phyloP scores from a whole-genome alignment of 441 rosid species.

The Erodium texanum region DNA sequence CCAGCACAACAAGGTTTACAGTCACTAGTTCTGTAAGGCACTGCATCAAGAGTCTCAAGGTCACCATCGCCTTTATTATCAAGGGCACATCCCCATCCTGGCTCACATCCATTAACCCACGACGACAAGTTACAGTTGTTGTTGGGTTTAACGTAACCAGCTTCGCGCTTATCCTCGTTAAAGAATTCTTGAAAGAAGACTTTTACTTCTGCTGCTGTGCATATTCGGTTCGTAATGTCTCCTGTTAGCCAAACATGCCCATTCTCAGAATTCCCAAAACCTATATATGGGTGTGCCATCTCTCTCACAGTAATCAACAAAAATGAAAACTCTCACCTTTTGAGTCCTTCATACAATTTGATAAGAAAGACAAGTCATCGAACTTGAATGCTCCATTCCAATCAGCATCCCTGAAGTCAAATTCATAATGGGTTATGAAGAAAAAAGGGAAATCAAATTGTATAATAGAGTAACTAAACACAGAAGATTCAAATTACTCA shows the following conservation, averaged over 20 bases:
- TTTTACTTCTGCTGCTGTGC: slow-evolving; percentile 50
- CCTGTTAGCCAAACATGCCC: slow-evolving; percentile 25
- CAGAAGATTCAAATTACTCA: slow-evolving; percentile 26
- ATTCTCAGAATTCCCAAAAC: slow-evolving; percentile 11
- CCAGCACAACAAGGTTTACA: slow-evolving; percentile 67
- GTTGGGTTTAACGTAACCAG: slow-evolving; percentile 31
- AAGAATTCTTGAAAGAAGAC: slow-evolving; percentile 42
- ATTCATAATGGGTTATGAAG: slow-evolving; percentile 7
- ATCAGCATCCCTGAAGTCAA: slow-evolving; percentile 37
- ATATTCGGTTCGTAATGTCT: slow-evolving; percentile 39
- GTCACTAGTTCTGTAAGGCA: slow-evolving; percentile 38
- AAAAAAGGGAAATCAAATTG: neutral
- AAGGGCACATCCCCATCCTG: slow-evolving; percentile 58
- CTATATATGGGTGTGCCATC: neutral
- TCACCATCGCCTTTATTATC: slow-evolving; percentile 12
- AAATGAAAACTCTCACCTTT: slow-evolving; percentile 29
- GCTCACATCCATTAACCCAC: slow-evolving; percentile 58
- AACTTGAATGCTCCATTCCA: slow-evolving; percentile 53
- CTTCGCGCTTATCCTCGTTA: slow-evolving; percentile 14
- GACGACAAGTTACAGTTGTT: slow-evolving; percentile 46
- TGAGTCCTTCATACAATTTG: slow-evolving; percentile 39
- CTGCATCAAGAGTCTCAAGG: slow-evolving; percentile 25
- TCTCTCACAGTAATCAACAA: neutral
- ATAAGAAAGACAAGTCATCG: slow-evolving; percentile 36
- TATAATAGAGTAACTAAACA: neutral